Percentiles rank a stretch among this genome's conserved stretches.
These are phyloP conservation scores for Botrytis sinoallii DNA, from an alignment of 2,329 filamentous ascomycete genomes.

Conservation along the genomic window DNA sequence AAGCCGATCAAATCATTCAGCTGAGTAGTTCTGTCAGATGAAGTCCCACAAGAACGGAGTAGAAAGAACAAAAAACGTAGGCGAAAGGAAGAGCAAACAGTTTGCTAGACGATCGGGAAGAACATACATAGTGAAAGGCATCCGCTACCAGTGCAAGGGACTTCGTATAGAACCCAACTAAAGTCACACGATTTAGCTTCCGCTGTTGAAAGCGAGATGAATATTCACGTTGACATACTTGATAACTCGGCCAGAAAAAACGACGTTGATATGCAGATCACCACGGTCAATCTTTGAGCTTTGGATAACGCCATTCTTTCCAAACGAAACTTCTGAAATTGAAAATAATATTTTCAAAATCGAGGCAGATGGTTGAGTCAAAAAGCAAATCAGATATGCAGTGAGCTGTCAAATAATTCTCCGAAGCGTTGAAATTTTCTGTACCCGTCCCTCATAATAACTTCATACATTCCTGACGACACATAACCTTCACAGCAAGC, in stretches of 20 bases:
- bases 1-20: conserved; percentile 71
- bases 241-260: conserved; percentile 49
- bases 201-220: background rate
- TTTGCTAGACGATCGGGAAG: conserved; percentile 15
- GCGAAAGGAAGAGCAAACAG: background rate
- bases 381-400: conserved; percentile 18
- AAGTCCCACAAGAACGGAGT: background rate
- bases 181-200: conserved; percentile 8
- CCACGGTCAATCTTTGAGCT: conserved; percentile 34
- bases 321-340: background rate
- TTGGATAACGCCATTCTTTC: conserved; percentile 17
- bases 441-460: background rate
- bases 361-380: conserved; percentile 14
- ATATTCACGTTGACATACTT: conserved; percentile 33
- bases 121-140: conserved; percentile 70
- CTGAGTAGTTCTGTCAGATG: conserved; percentile 40
- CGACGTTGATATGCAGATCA: conserved; percentile 45
- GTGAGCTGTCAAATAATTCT: conserved; percentile 16
- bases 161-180: conserved; percentile 65
- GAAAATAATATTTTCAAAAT: conserved; percentile 9
- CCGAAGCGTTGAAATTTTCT: conserved; percentile 14
- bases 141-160: conserved; percentile 73
- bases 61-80: background rate
- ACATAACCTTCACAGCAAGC: conserved; percentile 5
- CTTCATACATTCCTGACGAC: background rate